Conservation (phyloP, 177 flowering plant genomes). For the Vitis hybrid region DNA sequence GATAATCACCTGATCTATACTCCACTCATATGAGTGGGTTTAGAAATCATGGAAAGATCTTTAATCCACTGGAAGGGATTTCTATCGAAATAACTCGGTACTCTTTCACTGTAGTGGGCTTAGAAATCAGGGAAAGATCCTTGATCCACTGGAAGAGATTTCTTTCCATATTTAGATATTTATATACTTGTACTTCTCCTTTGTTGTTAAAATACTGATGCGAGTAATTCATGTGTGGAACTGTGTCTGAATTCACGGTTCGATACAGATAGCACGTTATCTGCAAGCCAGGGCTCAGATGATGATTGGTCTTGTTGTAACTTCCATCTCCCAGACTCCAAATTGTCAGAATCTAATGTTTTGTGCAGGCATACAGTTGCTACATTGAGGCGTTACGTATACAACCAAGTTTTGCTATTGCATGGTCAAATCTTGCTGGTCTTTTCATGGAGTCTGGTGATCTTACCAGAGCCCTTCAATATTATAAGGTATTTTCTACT, state of each 20-base stretch:
- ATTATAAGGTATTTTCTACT: constrained; percentile 65
- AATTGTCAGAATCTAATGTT: constrained; percentile 27
- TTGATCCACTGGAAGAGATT: not conserved
- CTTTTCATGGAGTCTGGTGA: constrained; percentile 96
- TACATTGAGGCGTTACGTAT: constrained; percentile 87
- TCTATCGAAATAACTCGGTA: too few relatives aligned
- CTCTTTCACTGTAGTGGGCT: too few relatives aligned
- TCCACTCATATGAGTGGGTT: too few relatives aligned
- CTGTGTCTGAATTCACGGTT: constrained; percentile 28
- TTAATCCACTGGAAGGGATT: too few relatives aligned
- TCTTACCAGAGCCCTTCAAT: constrained; percentile 81
- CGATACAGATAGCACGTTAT: constrained; percentile 32
- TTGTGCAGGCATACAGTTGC: constrained; percentile 89
- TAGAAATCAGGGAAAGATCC: too few relatives aligned
- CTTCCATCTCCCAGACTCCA: constrained; percentile 26
- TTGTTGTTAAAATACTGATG: constrained; percentile 25
- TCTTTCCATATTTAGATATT: constrained; percentile 7
- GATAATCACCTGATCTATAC: too few relatives aligned
- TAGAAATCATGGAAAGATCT: too few relatives aligned
- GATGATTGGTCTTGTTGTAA: constrained; percentile 37
- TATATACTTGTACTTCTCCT: constrained; percentile 1
- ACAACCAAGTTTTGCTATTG: constrained; percentile 92
- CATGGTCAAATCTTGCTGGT: constrained; percentile 99
- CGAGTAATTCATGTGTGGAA: constrained; percentile 27
- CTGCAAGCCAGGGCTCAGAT: constrained; percentile 28